Evolutionary conservation across 1,139 yeast species (phyloP).

Genomic region (Geotrichum phurueaensis): DNA sequence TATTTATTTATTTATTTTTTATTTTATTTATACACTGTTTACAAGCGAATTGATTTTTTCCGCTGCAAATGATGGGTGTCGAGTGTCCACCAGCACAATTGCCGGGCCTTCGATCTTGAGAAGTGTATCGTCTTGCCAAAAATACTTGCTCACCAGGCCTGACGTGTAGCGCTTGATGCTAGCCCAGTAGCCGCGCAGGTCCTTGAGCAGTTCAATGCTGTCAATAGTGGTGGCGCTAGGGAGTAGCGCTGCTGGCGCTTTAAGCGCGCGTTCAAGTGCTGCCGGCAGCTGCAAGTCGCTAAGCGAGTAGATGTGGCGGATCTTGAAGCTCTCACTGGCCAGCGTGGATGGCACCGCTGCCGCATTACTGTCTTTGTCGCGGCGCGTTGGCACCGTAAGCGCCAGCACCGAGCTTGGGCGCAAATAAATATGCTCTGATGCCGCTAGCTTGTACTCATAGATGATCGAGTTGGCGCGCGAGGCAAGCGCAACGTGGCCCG

Average conservation of each 20-base stretch:
- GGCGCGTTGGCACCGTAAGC: slow-evolving; percentile 5
- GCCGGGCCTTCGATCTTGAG: slow-evolving; percentile 13
- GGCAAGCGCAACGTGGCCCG: slow-evolving; percentile 4
- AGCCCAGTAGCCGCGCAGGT: background rate
- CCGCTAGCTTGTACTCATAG: slow-evolving; percentile 4
- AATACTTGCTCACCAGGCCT: slow-evolving; percentile 1
- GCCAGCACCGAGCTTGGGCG: slow-evolving; percentile 7
- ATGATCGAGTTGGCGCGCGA: background rate
- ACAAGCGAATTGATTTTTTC: slow-evolving; percentile 2
- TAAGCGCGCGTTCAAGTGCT: background rate
- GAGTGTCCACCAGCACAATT: slow-evolving; percentile 9
- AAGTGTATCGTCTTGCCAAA: slow-evolving; percentile 14
- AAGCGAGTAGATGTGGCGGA: background rate
- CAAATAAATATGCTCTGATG: slow-evolving; percentile 3
- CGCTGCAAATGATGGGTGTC: slow-evolving; percentile 3
- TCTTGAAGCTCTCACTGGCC: background rate
- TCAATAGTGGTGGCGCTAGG: background rate
- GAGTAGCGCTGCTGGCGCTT: background rate
- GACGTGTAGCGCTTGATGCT: background rate
- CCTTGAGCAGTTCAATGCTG: background rate
- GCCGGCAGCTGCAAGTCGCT: background rate
- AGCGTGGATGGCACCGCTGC: background rate
- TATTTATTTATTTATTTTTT: background rate
- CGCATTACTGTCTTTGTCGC: background rate
- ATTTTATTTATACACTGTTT: background rate